These are phyloP conservation scores for Margaritispora aquatica DNA, from an alignment of 495 filamentous ascomycete species.

Conservation along the genomic window DNA sequence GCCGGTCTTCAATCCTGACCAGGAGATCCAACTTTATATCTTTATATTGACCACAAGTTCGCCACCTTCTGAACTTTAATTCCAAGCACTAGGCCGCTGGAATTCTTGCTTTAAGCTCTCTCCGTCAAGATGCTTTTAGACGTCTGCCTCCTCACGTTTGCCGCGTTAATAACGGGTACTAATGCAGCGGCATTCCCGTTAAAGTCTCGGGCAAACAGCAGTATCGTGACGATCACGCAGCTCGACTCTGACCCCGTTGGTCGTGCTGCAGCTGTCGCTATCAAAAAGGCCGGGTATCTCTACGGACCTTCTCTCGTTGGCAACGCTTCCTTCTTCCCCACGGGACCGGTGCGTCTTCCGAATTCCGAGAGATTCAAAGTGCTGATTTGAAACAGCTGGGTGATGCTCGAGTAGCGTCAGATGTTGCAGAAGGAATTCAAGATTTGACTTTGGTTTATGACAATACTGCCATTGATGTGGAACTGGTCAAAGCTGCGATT, in stretches of 20 bases:
- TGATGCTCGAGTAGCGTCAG: background rate
- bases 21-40: no score
- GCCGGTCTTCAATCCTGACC: no score
- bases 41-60: no score
- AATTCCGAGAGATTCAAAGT: no score
- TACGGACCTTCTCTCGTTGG: background rate
- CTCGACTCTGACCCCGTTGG: background rate
- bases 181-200: background rate
- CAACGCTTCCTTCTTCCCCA: background rate
- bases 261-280: background rate
- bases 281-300: background rate
- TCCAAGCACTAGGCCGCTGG: background rate
- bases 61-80: background rate
- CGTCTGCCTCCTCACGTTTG: no score
- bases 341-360: no score
- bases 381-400: no score
- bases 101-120: background rate
- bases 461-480: background rate
- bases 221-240: background rate
- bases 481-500: background rate
- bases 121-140: background rate
- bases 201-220: background rate
- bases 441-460: background rate
- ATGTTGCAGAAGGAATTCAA: background rate
- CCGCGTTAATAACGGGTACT: no score